phyloP scores from a whole-genome alignment of 495 filamentous ascomycete genomes.

The Lepidopterella palustris region DNA sequence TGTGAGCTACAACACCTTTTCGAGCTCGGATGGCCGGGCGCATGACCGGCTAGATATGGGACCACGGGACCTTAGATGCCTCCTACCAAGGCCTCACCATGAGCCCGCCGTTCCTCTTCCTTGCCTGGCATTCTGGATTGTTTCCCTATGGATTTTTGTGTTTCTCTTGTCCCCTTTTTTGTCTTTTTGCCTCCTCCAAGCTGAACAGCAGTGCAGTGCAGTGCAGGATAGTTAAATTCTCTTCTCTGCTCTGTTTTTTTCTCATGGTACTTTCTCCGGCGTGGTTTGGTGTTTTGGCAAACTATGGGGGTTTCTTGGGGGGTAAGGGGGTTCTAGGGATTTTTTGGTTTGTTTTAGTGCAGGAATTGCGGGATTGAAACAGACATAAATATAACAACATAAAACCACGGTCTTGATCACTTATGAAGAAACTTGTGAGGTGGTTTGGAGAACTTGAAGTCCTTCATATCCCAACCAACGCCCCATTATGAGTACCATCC shows the following conservation, averaged over 20 bases:
- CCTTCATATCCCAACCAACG: too few species aligned
- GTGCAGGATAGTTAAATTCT: neutral
- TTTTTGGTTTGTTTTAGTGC: too few species aligned
- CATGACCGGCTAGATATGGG: neutral
- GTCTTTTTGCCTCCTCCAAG: neutral
- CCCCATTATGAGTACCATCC: too few species aligned
- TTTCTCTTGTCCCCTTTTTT: neutral
- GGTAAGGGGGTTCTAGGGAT: neutral
- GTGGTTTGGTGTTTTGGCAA: slow-evolving; percentile 1
- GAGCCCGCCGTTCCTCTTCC: too few species aligned
- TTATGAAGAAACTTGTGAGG: too few species aligned
- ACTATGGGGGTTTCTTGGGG: neutral
- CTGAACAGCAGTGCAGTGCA: neutral
- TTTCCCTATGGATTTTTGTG: neutral
- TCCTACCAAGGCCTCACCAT: too few species aligned
- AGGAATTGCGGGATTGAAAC: too few species aligned
- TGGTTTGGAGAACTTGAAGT: too few species aligned
- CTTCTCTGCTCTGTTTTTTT: neutral
- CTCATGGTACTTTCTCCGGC: neutral
- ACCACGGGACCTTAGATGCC: too few species aligned
- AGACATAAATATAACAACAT: too few species aligned
- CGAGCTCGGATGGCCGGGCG: neutral
- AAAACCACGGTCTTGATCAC: too few species aligned
- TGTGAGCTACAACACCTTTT: neutral
- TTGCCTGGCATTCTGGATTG: too few species aligned